Conservation (phyloP, 306 rosid species). For the Inga leiocalycina region DNA sequence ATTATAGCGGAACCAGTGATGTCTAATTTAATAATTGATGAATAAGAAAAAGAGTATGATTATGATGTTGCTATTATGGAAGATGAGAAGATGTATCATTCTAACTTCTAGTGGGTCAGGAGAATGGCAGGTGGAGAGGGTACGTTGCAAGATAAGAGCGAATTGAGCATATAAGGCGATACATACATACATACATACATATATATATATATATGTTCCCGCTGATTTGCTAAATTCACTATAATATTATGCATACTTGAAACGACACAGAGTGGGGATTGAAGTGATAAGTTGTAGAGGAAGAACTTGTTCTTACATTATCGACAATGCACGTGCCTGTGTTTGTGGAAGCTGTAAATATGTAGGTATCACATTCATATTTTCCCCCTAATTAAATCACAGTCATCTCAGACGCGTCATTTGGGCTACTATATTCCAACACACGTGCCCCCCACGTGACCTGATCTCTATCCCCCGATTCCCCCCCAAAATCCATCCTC, state of each 20-base stretch:
- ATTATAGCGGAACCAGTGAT: background rate
- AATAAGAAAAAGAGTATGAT: background rate
- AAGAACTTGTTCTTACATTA: background rate
- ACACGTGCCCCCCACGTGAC: conserved; percentile 62
- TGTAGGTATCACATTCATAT: background rate
- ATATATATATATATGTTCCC: too few species aligned
- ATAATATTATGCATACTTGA: too few species aligned
- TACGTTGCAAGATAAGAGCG: background rate
- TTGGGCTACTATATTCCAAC: conserved; percentile 22
- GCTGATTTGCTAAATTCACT: background rate
- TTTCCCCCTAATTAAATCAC: background rate
- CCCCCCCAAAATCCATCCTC: background rate
- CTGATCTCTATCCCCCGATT: conserved; percentile 19
- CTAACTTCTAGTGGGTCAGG: background rate
- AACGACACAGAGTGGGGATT: background rate
- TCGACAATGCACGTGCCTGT: background rate
- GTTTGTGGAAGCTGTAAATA: background rate
- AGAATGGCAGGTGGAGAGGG: background rate
- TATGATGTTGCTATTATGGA: background rate
- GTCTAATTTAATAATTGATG: background rate
- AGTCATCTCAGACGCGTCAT: conserved; percentile 47
- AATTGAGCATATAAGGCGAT: background rate
- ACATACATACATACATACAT: too few species aligned
- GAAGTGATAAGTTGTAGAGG: background rate
- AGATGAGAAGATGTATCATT: background rate